Conservation (phyloP, 805 yeast species). For the Ogataea sp. region DNA sequence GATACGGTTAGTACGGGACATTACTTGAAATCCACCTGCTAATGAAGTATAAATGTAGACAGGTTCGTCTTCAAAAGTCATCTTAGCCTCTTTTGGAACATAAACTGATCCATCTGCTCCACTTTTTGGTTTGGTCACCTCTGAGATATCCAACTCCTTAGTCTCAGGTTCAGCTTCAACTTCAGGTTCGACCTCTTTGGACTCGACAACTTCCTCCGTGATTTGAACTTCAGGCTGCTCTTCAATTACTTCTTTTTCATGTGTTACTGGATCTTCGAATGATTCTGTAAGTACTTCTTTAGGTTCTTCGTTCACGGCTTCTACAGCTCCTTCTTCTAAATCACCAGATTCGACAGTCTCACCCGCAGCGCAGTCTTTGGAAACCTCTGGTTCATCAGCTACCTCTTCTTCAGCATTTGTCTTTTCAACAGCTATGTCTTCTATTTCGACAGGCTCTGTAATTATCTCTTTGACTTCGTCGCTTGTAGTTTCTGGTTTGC, state of each 20-base stretch:
- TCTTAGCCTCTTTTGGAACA: constrained; percentile 24
- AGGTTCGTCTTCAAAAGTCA: constrained; percentile 43
- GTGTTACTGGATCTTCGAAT: too few relatives aligned
- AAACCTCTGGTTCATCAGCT: too few relatives aligned
- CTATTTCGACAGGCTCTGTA: too few relatives aligned
- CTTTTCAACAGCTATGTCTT: too few relatives aligned
- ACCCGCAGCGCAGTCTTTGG: too few relatives aligned
- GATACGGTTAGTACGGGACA: constrained; percentile 68
- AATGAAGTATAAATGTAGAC: constrained; percentile 77
- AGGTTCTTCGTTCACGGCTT: too few relatives aligned
- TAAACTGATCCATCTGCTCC: constrained; percentile 15
- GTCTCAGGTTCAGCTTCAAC: constrained; percentile 3
- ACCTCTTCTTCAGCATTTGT: too few relatives aligned
- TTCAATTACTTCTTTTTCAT: constrained; percentile 3
- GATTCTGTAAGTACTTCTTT: too few relatives aligned
- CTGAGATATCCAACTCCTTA: not conserved
- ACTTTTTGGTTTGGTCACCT: constrained; percentile 1
- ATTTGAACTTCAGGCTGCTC: constrained; percentile 1
- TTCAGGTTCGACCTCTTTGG: constrained; percentile 3
- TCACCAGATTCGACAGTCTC: too few relatives aligned
- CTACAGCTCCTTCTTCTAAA: too few relatives aligned
- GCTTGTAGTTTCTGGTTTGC: too few relatives aligned
- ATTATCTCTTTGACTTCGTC: too few relatives aligned
- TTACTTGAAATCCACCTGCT: constrained; percentile 80
- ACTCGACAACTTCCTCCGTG: not conserved